These are phyloP conservation scores for Penicillium soppii DNA, from an alignment of 495 filamentous ascomycete genomes.

Conservation along the genomic window DNA sequence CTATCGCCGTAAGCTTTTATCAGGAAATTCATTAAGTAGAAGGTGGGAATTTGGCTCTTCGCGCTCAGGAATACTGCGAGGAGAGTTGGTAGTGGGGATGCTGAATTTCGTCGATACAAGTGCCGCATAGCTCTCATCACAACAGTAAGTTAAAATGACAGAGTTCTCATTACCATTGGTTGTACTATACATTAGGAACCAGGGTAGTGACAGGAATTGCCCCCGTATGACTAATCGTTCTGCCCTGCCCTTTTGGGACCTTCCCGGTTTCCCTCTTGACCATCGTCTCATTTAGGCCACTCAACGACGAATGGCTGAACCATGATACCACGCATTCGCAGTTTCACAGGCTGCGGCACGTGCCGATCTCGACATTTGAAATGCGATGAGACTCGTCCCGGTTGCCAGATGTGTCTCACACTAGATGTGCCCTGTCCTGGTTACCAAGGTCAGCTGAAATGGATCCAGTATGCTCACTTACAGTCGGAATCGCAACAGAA, in stretches of 20 bases:
- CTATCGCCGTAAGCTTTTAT: too few relatives aligned
- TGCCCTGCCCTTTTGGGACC: not conserved
- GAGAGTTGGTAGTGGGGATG: too few relatives aligned
- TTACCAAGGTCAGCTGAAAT: constrained; percentile 6
- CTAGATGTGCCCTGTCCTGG: not conserved
- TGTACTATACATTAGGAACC: too few relatives aligned
- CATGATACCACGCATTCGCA: constrained; percentile 4
- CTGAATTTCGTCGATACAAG: too few relatives aligned
- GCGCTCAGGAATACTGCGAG: too few relatives aligned
- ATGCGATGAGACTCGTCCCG: constrained; percentile 10
- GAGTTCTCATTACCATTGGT: too few relatives aligned
- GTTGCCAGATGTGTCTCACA: constrained; percentile 5
- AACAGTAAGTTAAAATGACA: too few relatives aligned
- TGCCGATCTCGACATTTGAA: constrained; percentile 12
- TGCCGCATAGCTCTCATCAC: too few relatives aligned
- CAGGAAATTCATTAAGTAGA: too few relatives aligned
- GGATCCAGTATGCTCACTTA: not conserved
- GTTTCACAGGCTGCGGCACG: constrained; percentile 7
- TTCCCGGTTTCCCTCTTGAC: not conserved
- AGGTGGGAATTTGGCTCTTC: too few relatives aligned
- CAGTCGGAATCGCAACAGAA: not conserved
- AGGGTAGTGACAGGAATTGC: too few relatives aligned
- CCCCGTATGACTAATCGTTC: not conserved
- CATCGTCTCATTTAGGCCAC: not conserved
- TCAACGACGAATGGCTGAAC: not conserved